Conservation (phyloP, 495 filamentous ascomycete genomes). For the Lasiosphaeria ovina region DNA sequence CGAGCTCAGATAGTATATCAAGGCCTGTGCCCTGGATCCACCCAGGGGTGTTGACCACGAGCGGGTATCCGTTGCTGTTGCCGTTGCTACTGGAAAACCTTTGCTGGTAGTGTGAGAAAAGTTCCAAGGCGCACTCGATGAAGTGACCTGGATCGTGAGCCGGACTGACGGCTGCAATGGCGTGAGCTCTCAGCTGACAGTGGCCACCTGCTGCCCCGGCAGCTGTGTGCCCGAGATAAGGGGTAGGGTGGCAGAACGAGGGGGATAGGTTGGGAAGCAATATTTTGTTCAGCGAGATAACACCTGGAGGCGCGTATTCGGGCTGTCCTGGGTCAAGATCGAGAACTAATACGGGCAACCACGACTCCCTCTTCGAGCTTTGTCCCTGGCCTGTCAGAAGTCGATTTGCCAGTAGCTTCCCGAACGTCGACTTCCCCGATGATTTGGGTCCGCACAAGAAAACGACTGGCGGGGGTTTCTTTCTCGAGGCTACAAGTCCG, state of each 20-base stretch:
- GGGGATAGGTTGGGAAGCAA: slow-evolving; percentile 66
- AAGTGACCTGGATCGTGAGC: slow-evolving; percentile 71
- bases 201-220: background rate
- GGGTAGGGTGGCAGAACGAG: slow-evolving; percentile 70
- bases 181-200: slow-evolving; percentile 57
- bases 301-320: slow-evolving; percentile 75
- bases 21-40: slow-evolving; percentile 78
- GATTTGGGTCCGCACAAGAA: slow-evolving; percentile 78
- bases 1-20: slow-evolving; percentile 64
- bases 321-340: slow-evolving; percentile 85
- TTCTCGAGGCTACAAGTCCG: slow-evolving; percentile 37
- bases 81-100: slow-evolving; percentile 9
- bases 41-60: slow-evolving; percentile 80
- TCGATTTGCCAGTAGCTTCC: slow-evolving; percentile 61
- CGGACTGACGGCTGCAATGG: slow-evolving; percentile 68
- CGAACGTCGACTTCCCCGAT: slow-evolving; percentile 85
- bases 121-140: slow-evolving; percentile 62
- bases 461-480: slow-evolving; percentile 42
- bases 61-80: slow-evolving; percentile 43
- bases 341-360: slow-evolving; percentile 57
- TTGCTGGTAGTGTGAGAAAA: slow-evolving; percentile 63
- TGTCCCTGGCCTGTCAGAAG: no score
- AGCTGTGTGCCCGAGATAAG: slow-evolving; percentile 11
- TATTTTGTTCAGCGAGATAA: slow-evolving; percentile 68
- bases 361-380: slow-evolving; percentile 22